Conservation (phyloP, 441 rosid species). For the Adansonia grandidieri region DNA sequence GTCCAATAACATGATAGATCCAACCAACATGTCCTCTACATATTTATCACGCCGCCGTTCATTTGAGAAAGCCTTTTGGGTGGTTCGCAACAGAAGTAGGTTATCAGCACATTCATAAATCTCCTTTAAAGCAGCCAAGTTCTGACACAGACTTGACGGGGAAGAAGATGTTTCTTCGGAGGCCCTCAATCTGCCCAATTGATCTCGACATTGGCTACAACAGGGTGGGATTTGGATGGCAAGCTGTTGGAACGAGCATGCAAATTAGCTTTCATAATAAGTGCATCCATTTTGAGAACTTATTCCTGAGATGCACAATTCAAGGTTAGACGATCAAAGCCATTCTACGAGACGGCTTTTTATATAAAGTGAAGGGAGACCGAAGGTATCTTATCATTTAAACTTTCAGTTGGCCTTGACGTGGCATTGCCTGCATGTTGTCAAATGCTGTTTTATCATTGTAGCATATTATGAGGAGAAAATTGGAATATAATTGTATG, state of each 20-base stretch:
- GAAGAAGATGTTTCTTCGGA: slow-evolving; percentile 36
- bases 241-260: slow-evolving; percentile 42
- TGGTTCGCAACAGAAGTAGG: slow-evolving; percentile 25
- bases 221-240: slow-evolving; percentile 44
- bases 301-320: background rate
- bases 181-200: slow-evolving; percentile 38
- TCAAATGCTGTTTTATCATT: background rate
- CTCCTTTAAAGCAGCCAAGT: slow-evolving; percentile 28
- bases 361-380: slow-evolving; percentile 8
- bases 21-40: slow-evolving; percentile 22
- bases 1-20: slow-evolving; percentile 35
- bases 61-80: slow-evolving; percentile 21
- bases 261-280: background rate
- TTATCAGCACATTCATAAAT: slow-evolving; percentile 27
- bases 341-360: background rate
- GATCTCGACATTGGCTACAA: slow-evolving; percentile 23
- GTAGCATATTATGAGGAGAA: background rate
- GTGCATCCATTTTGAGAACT: slow-evolving; percentile 26
- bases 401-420: background rate
- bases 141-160: slow-evolving; percentile 18
- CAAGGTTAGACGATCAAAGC: background rate
- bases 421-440: background rate
- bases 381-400: slow-evolving; percentile 12
- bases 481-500: background rate
- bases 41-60: background rate